Base-by-base conservation (phyloP, 306 rosid genomes). In the Potentilla sterilis region DNA sequence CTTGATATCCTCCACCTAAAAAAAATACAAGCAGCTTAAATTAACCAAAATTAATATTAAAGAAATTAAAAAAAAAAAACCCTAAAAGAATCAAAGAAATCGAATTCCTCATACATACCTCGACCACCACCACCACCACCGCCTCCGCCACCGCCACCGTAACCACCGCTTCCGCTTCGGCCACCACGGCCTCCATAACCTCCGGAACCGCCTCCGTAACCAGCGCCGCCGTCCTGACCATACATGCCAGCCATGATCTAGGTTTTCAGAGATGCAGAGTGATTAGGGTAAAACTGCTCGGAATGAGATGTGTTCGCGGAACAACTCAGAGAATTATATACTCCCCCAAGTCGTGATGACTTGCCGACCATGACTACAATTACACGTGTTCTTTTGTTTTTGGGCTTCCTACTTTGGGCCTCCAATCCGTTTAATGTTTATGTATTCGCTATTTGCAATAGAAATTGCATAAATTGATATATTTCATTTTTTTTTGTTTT, bases 211-310 rank as follows among this genome's bases (percentile, higher is more conserved):
- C 28, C 28, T 0, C 28, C 28, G 28, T 76, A 83, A 4, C 78
- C 57, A 0, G 86, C 91, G 0, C 92, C 92, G 76, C 86, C 91
- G 57, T 88, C 97, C 77, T 90, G 99, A 43, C 97, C 98, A 83
- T 92, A 95, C 86, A 78, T 82, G 61, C 99, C 98, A 80, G 98
- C 88, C 97, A 92, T 92, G 82, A 75, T 77, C 81, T 79, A 74
- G 72, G 78, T 89, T 81, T 55, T 79, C 72, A 72, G 78, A 42
- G 75, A 78, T 37, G 74, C 64, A 77, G 78, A 34, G 67, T 71
- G 64, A 82, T 67, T 73, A 72, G 81, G 80, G 75, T 41, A 55
- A 49, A 77, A 80, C 77, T 76, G 80, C 77, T 42, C 42, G 5
- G 52, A 42, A 41, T 2, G 24, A 9, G 67, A 58, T 62, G n/a